A percentile compares a stretch with the other conserved stretches of the same genome.
Evolutionary conservation across 768 basidiomycete genomes (phyloP).

Genomic region (Boletales sp.): DNA sequence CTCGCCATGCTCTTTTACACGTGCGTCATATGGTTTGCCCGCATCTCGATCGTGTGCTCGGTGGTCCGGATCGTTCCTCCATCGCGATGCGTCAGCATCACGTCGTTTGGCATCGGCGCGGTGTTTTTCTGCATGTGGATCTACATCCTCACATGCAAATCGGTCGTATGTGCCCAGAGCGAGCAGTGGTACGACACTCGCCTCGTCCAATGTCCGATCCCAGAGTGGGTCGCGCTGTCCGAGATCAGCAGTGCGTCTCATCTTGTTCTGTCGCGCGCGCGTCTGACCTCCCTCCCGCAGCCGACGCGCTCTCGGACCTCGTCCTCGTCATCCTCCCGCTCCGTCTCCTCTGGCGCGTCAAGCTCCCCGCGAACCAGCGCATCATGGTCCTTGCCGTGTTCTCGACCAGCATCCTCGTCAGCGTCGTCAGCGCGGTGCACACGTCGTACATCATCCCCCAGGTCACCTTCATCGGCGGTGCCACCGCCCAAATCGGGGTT

Average conservation of each 20-base stretch:
- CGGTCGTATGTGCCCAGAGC: slow-evolving; percentile 40
- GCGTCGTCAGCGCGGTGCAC: slow-evolving; percentile 42
- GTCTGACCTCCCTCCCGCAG: slow-evolving; percentile 21
- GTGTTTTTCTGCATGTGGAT: slow-evolving; percentile 18
- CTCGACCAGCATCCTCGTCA: slow-evolving; percentile 51
- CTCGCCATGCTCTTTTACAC: slow-evolving; percentile 18
- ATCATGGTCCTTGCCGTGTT: slow-evolving; percentile 44
- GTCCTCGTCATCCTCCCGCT: slow-evolving; percentile 46
- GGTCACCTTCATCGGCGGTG: neutral
- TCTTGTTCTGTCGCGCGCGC: neutral
- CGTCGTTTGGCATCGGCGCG: neutral
- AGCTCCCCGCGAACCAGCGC: slow-evolving; percentile 38
- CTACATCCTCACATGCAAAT: slow-evolving; percentile 15
- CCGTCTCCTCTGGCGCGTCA: slow-evolving; percentile 41
- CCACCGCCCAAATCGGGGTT: slow-evolving; percentile 44
- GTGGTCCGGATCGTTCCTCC: slow-evolving; percentile 24
- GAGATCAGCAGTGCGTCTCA: slow-evolving; percentile 47
- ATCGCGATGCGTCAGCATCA: neutral
- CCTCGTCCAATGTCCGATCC: slow-evolving; percentile 41
- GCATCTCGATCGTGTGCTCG: slow-evolving; percentile 23
- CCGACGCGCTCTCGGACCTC: slow-evolving; percentile 45
- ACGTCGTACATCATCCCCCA: slow-evolving; percentile 37
- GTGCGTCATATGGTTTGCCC: slow-evolving; percentile 25
- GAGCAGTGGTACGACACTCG: slow-evolving; percentile 35
- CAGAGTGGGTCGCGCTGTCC: slow-evolving; percentile 45